phyloP scores from a whole-genome alignment of 345 rosid genomes.

The Bruguiera sexangula region DNA sequence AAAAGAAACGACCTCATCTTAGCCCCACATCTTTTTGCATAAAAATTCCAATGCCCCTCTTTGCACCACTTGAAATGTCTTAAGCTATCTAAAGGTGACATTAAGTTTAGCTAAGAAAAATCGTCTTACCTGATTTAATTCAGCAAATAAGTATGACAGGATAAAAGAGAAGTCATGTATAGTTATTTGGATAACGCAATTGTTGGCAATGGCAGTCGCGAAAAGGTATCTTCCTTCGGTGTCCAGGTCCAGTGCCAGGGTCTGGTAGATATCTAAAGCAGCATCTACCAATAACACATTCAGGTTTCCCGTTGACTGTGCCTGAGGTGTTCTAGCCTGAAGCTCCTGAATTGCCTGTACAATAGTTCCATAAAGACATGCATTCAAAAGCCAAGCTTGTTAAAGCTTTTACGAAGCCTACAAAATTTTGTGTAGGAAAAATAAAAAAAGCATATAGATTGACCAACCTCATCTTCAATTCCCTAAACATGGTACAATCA shows the following conservation, averaged over 20 bases:
- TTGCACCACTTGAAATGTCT: background rate
- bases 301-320: constrained; percentile 50
- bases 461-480: too few relatives aligned
- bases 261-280: constrained; percentile 84
- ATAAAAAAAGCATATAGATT: too few relatives aligned
- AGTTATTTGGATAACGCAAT: constrained; percentile 91
- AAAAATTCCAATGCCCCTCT: too few relatives aligned
- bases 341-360: constrained; percentile 72
- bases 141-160: constrained; percentile 71
- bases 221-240: constrained; percentile 94
- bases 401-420: too few relatives aligned
- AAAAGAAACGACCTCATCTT: too few relatives aligned
- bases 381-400: background rate
- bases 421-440: too few relatives aligned
- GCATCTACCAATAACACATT: constrained; percentile 55
- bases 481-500: too few relatives aligned
- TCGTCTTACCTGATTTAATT: constrained; percentile 68
- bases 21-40: too few relatives aligned
- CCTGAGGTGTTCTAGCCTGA: constrained; percentile 65
- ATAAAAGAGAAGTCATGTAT: constrained; percentile 94
- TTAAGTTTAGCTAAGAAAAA: background rate
- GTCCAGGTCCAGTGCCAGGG: constrained; percentile 70
- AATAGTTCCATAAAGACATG: background rate
- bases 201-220: constrained; percentile 91
- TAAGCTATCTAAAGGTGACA: background rate